Percentiles rank a stretch among this genome's conserved stretches.
Evolutionary conservation across 345 rosid species (phyloP).

Genomic region (Lepidium aucheri): DNA sequence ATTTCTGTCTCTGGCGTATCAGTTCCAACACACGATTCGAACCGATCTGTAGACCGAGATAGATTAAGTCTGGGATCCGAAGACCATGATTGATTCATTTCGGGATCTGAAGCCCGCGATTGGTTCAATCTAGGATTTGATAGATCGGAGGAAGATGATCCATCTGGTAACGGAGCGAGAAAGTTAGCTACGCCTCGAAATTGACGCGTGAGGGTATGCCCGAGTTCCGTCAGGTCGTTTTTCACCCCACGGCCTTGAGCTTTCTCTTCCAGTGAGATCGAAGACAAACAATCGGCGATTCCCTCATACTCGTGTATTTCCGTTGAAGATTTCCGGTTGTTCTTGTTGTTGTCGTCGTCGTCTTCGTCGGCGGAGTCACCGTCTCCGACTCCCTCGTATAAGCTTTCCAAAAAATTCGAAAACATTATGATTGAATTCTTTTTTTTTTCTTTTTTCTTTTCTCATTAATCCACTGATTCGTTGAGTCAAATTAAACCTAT

Average conservation of each 20-base stretch:
- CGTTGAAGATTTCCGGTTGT: not conserved
- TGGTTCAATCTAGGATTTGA: slow-evolving; percentile 2
- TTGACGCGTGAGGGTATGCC: slow-evolving; percentile 64
- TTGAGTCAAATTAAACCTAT: not conserved
- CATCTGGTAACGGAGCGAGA: slow-evolving; percentile 68
- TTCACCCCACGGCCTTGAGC: slow-evolving; percentile 57
- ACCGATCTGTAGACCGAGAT: slow-evolving; percentile 22
- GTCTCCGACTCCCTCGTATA: slow-evolving; percentile 23
- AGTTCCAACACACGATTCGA: slow-evolving; percentile 36
- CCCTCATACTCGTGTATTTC: not conserved
- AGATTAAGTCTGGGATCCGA: slow-evolving; percentile 9
- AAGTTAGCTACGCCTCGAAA: slow-evolving; percentile 93
- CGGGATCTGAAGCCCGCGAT: slow-evolving; percentile 23
- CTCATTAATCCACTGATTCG: slow-evolving; percentile 8
- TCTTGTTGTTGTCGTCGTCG: not conserved
- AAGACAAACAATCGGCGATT: not conserved
- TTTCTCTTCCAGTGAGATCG: slow-evolving; percentile 23
- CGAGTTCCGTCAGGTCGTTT: slow-evolving; percentile 77
- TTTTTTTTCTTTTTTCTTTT: not conserved
- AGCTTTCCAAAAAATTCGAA: slow-evolving; percentile 28
- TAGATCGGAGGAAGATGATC: slow-evolving; percentile 20
- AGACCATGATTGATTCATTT: slow-evolving; percentile 6
- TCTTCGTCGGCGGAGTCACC: slow-evolving; percentile 18
- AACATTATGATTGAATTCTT: slow-evolving; percentile 22
- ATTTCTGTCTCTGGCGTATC: slow-evolving; percentile 72